phyloP scores from a whole-genome alignment of 192 early-diverging fungal genomes.

The Coemansia sp. region DNA sequence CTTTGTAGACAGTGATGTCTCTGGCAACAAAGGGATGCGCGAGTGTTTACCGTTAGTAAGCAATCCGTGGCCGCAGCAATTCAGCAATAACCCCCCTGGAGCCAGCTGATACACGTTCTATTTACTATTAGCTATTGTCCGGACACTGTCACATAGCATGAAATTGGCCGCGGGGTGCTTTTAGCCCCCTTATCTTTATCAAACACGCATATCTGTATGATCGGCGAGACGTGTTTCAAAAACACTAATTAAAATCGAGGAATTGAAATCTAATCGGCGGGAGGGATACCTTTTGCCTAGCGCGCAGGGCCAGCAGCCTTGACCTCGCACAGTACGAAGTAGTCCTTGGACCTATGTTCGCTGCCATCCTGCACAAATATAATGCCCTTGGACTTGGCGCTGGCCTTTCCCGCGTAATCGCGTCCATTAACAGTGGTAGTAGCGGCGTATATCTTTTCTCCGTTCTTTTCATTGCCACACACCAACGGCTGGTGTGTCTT shows the following conservation, averaged over 20 bases:
- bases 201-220: neutral
- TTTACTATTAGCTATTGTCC: neutral
- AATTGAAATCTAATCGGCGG: neutral
- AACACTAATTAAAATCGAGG: neutral
- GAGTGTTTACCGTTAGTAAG: neutral
- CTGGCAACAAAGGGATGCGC: neutral
- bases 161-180: neutral
- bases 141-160: neutral
- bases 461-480: constrained; percentile 56
- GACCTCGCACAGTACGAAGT: constrained; percentile 57
- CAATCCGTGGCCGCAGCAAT: neutral
- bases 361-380: constrained; percentile 55
- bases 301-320: neutral
- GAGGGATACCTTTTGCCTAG: neutral
- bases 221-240: neutral
- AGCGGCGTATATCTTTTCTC: constrained; percentile 54
- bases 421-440: constrained; percentile 44
- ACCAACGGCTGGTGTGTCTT: constrained; percentile 24
- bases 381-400: constrained; percentile 38
- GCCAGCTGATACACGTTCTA: neutral
- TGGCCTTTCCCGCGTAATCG: constrained; percentile 48
- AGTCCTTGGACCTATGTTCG: constrained; percentile 49
- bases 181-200: neutral
- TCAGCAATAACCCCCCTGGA: neutral
- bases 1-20: neutral